A percentile compares a stretch with the other conserved stretches of the same genome.
Evolutionary conservation across 1,284 basidiomycete genomes (phyloP).

Genomic region (Cerioporus squamosus): DNA sequence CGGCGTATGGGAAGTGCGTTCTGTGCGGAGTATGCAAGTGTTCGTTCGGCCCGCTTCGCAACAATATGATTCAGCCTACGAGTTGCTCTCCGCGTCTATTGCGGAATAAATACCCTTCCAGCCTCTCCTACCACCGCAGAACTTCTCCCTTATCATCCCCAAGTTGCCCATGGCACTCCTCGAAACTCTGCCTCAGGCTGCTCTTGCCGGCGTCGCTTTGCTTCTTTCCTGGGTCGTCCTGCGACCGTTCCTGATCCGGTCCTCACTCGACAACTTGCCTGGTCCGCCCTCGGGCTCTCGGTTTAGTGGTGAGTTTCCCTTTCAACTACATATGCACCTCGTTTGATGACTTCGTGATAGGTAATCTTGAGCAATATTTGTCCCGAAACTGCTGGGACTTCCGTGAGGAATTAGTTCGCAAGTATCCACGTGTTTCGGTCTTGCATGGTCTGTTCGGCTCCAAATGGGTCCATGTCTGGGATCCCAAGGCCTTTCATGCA

Average conservation of each 20-base stretch:
- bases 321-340: not conserved
- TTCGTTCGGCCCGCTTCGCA: too few species aligned
- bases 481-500: slow-evolving; percentile 32
- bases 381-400: slow-evolving; percentile 16
- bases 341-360: slow-evolving; percentile 1
- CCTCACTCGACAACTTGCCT: slow-evolving; percentile 16
- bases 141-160: too few species aligned
- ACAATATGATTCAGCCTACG: too few species aligned
- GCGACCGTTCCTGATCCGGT: slow-evolving; percentile 8
- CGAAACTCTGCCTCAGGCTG: slow-evolving; percentile 1
- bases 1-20: too few species aligned
- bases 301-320: slow-evolving; percentile 4
- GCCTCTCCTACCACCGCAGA: too few species aligned
- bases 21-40: too few species aligned
- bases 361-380: slow-evolving; percentile 13
- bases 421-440: slow-evolving; percentile 11
- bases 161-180: slow-evolving; percentile 7
- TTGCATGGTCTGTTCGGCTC: not conserved
- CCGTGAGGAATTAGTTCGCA: slow-evolving; percentile 6
- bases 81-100: too few species aligned
- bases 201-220: slow-evolving; percentile 7
- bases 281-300: slow-evolving; percentile 15
- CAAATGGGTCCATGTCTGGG: slow-evolving; percentile 25
- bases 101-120: not conserved
- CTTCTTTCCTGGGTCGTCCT: slow-evolving; percentile 10